A percentile compares a stretch with the other conserved stretches of the same genome.
Conservation (phyloP, 768 basidiomycete genomes). For the Lactarius tabidus region DNA sequence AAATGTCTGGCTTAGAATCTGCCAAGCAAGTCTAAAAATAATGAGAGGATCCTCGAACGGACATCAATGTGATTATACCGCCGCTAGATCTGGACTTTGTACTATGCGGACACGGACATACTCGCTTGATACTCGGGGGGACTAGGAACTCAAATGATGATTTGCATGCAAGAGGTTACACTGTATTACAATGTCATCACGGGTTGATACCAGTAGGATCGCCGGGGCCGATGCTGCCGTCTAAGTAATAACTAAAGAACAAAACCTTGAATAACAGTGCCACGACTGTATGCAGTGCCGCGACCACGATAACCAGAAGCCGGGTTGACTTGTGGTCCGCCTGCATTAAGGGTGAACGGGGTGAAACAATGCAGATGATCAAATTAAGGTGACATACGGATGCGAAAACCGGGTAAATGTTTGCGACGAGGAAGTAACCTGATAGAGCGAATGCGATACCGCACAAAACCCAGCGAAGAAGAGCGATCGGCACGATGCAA, state of each 20-base stretch:
- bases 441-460: conserved; percentile 71
- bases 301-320: conserved; percentile 74
- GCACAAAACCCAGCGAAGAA: conserved; percentile 79
- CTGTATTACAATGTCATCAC: neutral
- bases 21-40: neutral
- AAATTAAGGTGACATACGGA: conserved; percentile 33
- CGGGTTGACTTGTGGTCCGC: conserved; percentile 86
- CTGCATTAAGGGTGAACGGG: conserved; percentile 35
- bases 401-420: conserved; percentile 94
- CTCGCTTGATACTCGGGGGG: neutral
- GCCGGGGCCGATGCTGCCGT: conserved; percentile 37
- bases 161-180: neutral
- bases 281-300: conserved; percentile 68
- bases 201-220: conserved; percentile 29
- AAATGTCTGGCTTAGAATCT: conserved; percentile 1
- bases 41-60: neutral
- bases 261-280: conserved; percentile 83
- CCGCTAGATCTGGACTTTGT: neutral
- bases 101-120: neutral
- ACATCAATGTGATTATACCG: neutral
- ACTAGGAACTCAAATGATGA: neutral
- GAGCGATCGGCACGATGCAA: conserved; percentile 79
- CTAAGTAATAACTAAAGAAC: conserved; percentile 60
- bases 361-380: too few relatives aligned
- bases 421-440: conserved; percentile 79